Evolutionary conservation across 2,329 filamentous ascomycete genomes (phyloP).

Genomic region (Biscogniauxia mediterranea): DNA sequence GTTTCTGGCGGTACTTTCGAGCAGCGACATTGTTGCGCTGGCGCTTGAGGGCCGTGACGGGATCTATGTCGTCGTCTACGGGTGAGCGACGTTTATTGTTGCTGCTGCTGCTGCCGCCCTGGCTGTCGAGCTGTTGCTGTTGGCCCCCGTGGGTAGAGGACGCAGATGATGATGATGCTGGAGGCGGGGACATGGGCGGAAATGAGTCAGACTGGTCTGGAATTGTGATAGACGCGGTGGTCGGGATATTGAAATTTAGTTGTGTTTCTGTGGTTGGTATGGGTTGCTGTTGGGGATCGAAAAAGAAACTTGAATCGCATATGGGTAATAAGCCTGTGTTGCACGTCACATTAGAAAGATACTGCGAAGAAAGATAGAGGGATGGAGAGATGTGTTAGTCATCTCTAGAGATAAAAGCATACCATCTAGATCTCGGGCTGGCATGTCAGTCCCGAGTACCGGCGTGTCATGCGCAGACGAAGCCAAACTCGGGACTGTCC

Average conservation of each 20-base stretch:
- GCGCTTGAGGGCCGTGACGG: slow-evolving; percentile 50
- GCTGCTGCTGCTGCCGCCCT: not conserved
- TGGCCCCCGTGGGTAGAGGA: slow-evolving; percentile 11
- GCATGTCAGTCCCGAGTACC: slow-evolving; percentile 22
- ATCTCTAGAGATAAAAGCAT: slow-evolving; percentile 10
- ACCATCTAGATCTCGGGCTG: slow-evolving; percentile 26
- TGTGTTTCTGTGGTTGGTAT: slow-evolving; percentile 13
- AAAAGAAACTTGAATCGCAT: slow-evolving; percentile 24
- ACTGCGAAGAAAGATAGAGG: slow-evolving; percentile 6
- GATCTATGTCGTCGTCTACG: slow-evolving; percentile 27
- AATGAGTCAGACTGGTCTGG: not conserved
- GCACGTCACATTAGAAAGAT: not conserved
- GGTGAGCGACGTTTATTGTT: slow-evolving; percentile 24
- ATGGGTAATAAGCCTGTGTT: slow-evolving; percentile 23
- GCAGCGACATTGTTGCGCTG: slow-evolving; percentile 70
- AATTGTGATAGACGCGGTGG: slow-evolving; percentile 5
- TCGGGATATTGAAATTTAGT: slow-evolving; percentile 16
- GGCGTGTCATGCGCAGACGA: slow-evolving; percentile 19
- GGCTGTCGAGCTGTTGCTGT: not conserved
- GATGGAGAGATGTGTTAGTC: not conserved
- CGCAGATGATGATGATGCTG: slow-evolving; percentile 9
- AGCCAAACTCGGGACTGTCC: slow-evolving; percentile 25
- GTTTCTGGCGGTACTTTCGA: slow-evolving; percentile 68
- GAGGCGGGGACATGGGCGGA: slow-evolving; percentile 7
- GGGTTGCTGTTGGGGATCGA: slow-evolving; percentile 16